Base-by-base conservation (phyloP, 2,329 filamentous ascomycete species). In the Clarireedia monteithiana region DNA sequence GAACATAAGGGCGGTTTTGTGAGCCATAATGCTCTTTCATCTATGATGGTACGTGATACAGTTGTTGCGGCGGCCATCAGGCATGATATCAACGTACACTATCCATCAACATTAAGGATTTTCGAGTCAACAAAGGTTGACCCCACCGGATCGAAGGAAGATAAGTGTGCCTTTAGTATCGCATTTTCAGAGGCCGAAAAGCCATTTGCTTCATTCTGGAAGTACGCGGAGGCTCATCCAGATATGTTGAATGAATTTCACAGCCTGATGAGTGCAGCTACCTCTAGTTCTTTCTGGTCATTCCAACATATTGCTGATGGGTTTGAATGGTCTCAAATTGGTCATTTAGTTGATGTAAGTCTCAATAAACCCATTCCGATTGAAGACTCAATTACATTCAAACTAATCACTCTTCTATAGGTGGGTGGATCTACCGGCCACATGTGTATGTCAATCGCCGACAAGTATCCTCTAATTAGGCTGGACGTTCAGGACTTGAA, bases 371-470 rank as follows among this genome's bases (percentile, higher is more conserved):
- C 20, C 20, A 1, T 20, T 20, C 2, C 20, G 0, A 20, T 20
- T 20, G 1, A 20, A 20, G 20, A 20, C 2, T 20, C 20, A 20
- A 20, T 20, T 20, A 20, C 20, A 20, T 2, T 20, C 20, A 20
- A 20, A 20, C 40, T 45, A 12, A 42, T 6, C 23, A 10, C 23
- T 5, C 23, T 3, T 45, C 4, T 20, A 45, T 20, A 45, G 40
- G 34, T 68, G 40, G 64, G 66, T 14, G 66, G 66, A 4, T 64
- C 63, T 2, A 49, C 59, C 34, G 66, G 66, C 1, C 57, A 54
- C 30, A 55, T 65, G 23, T 59, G 61, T 6, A 62, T 64, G 10
- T 58, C 58, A 24, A 53, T 67, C 23, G 62, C 64, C 17, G 51
- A 60, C 23, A 53, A 50, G 5, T 60, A 58, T 39, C 62, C 63